phyloP scores from a whole-genome alignment of 2,329 filamentous ascomycete genomes.

The Microascus cirrosus region DNA sequence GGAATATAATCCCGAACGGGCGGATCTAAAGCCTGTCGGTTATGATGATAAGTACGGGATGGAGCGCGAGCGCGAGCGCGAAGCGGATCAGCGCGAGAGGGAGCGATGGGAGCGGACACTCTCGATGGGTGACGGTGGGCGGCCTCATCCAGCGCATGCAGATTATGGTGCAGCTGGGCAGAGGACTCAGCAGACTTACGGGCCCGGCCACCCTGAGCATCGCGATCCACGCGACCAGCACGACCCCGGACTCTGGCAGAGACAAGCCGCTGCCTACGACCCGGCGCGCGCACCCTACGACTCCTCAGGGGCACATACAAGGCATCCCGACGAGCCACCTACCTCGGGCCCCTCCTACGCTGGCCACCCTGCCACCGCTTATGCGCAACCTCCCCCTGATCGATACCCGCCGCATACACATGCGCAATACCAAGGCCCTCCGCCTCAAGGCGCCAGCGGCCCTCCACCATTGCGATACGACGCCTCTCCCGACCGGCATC shows the following conservation, averaged over 20 bases:
- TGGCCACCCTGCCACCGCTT: slow-evolving; percentile 21
- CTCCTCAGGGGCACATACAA: slow-evolving; percentile 18
- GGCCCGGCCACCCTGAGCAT: slow-evolving; percentile 1
- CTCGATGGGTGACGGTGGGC: slow-evolving; percentile 33
- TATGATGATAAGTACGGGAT: slow-evolving; percentile 44
- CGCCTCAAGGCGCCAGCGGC: slow-evolving; percentile 13
- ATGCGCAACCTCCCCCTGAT: slow-evolving; percentile 22
- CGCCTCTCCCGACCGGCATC: slow-evolving; percentile 13
- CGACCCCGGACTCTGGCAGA: slow-evolving; percentile 18
- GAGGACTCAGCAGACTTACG: not conserved
- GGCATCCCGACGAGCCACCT: slow-evolving; percentile 15
- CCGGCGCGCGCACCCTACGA: slow-evolving; percentile 29
- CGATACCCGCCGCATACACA: slow-evolving; percentile 24
- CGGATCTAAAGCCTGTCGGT: slow-evolving; percentile 26
- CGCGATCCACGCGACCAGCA: slow-evolving; percentile 18
- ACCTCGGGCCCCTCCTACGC: slow-evolving; percentile 25
- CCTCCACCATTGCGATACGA: slow-evolving; percentile 16
- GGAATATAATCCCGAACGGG: slow-evolving; percentile 44
- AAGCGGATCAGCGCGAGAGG: slow-evolving; percentile 29
- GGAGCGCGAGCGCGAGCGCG: slow-evolving; percentile 34
- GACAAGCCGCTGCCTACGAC: slow-evolving; percentile 25
- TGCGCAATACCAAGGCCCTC: slow-evolving; percentile 22
- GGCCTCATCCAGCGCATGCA: slow-evolving; percentile 29
- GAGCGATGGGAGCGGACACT: slow-evolving; percentile 35
- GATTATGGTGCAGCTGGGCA: slow-evolving; percentile 18